Conservation (phyloP, 1,284 basidiomycete genomes). For the Leccinum fallax region DNA sequence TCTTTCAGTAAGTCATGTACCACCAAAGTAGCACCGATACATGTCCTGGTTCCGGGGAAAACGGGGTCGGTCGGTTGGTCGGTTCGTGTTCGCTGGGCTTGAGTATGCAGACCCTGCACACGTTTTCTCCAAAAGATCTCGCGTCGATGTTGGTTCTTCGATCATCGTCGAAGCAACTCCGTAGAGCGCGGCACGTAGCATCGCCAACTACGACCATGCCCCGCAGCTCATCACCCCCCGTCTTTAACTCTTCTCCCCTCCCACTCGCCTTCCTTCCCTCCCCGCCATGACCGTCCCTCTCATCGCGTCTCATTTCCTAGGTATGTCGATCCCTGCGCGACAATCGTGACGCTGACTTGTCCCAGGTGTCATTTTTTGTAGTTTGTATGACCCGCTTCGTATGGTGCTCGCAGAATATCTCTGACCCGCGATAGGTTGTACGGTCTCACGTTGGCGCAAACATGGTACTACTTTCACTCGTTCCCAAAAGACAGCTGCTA, state of each 20-base stretch:
- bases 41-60: background rate
- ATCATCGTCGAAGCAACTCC: constrained; percentile 37
- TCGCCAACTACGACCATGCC: constrained; percentile 20
- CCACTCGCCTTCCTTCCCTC: background rate
- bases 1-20: background rate
- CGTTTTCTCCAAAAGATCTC: constrained; percentile 2
- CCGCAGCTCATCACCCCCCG: constrained; percentile 2
- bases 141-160: constrained; percentile 22
- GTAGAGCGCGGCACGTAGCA: constrained; percentile 34
- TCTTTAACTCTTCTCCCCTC: constrained; percentile 6
- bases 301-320: constrained; percentile 33
- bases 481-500: constrained; percentile 28
- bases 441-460: constrained; percentile 34
- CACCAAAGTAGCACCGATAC: background rate
- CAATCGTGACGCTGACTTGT: constrained; percentile 6
- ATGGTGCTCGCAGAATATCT: background rate
- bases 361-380: constrained; percentile 34
- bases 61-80: too few relatives aligned
- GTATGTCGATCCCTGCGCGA: constrained; percentile 12
- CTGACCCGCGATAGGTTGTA: constrained; percentile 27
- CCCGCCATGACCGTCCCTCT: constrained; percentile 23
- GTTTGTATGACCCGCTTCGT: constrained; percentile 21
- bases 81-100: background rate
- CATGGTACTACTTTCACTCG: constrained; percentile 36
- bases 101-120: background rate